phyloP scores from a whole-genome alignment of 768 basidiomycete species.

The Mycena leptocephala region DNA sequence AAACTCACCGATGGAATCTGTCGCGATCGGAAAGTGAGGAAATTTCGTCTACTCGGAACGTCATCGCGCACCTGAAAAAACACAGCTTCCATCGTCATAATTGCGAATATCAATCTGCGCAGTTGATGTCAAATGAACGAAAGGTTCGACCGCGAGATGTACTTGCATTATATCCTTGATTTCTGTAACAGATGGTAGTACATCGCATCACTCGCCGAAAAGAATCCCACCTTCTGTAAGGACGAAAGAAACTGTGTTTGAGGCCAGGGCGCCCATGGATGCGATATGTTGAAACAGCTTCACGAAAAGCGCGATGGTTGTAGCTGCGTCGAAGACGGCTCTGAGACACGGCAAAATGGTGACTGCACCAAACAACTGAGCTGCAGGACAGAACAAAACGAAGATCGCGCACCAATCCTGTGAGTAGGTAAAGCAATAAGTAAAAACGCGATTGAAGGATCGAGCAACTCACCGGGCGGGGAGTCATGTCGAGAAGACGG shows the following conservation, averaged over 20 bases:
- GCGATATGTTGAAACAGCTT: constrained; percentile 6
- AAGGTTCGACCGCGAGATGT: neutral
- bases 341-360: constrained; percentile 11
- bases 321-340: constrained; percentile 13
- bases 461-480: neutral
- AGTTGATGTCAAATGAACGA: neutral
- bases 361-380: neutral
- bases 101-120: constrained; percentile 4
- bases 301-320: neutral
- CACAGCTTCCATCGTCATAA: constrained; percentile 21
- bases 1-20: neutral
- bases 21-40: neutral
- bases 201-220: neutral
- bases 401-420: neutral
- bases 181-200: neutral
- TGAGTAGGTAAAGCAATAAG: too few relatives aligned
- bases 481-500: neutral
- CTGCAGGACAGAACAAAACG: neutral
- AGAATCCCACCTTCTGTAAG: constrained; percentile 1
- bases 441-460: neutral
- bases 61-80: constrained; percentile 5
- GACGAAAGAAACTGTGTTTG: constrained; percentile 17
- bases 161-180: neutral
- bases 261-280: constrained; percentile 5
- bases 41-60: neutral